Base-by-base conservation (phyloP, 2,329 filamentous ascomycete species). In the Cladosporium sp. region DNA sequence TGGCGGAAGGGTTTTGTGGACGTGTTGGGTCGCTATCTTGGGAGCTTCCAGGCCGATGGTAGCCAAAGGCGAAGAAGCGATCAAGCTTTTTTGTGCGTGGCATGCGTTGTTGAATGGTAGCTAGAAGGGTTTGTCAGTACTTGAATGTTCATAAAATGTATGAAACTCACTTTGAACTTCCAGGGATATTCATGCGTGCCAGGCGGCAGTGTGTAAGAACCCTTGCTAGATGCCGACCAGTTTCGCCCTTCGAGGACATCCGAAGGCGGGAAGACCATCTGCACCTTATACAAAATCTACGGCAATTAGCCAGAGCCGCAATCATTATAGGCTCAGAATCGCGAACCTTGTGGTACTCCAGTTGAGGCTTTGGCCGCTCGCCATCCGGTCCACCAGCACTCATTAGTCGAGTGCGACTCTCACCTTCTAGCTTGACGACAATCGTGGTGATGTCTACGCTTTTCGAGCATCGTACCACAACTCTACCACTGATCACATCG, bases 1-100 rank as follows among this genome's bases (percentile, higher is more conserved):
- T 0, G 95, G 95, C 5, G 95, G 95, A 12, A 99, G 83, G 0
- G 93, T 96, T 71, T 88, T 88, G 74, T 91, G 95, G 69, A 95
- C 87, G 80, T 99, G 95, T 57, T 80, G 81, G 52, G 79, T 78
- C 2, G 82, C 78, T 5, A 80, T 77, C 69, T 77, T 79, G 24
- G 81, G 80, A 36, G 84, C 74, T 52, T 83, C 81, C 60, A 82
- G 72, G n/a, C 77, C 76, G 60, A 84, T 76, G 47, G 78, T 79
- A 4, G 80, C 78, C 51, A 78, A 74, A 58, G 80, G 72, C 66
- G 51, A 57, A 6, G 61, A 21, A 21, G 61, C 61, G 26, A 64
- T 64, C 36, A 64, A n/a, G 49, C 61, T 64, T 36, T 64, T 64
- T 26, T 64, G 61, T 1, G 61, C 75, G 79, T 73, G 81, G 77